These are phyloP conservation scores for Cladochytrium replicatum DNA, from an alignment of 192 early-diverging fungal species.

Conservation along the genomic window DNA sequence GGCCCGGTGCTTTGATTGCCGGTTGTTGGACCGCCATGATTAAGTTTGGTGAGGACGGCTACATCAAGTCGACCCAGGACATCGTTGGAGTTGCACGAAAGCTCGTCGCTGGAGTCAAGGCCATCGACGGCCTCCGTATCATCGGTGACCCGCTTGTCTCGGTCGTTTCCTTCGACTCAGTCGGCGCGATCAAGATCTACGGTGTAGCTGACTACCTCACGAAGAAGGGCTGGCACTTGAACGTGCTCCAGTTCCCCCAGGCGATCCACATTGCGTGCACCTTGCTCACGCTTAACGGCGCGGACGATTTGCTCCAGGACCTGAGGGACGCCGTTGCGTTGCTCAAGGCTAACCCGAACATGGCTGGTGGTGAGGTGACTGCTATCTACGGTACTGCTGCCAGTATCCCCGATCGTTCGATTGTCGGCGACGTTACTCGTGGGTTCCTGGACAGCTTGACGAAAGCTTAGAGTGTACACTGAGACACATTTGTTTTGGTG, in stretches of 20 bases:
- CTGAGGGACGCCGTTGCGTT: constrained; percentile 61
- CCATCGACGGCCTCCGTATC: constrained; percentile 48
- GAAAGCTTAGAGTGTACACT: too few relatives aligned
- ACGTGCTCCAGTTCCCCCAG: constrained; percentile 76
- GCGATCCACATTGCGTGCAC: constrained; percentile 89
- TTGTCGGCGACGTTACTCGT: constrained; percentile 75
- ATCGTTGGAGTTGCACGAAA: constrained; percentile 66
- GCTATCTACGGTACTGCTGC: constrained; percentile 92
- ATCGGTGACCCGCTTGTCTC: constrained; percentile 74
- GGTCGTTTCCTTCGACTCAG: constrained; percentile 75
- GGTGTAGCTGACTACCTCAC: constrained; percentile 76
- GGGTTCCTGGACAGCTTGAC: constrained; percentile 82
- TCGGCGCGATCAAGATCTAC: constrained; percentile 64
- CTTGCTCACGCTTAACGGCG: constrained; percentile 58
- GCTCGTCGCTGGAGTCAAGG: constrained; percentile 49
- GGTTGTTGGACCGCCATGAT: constrained; percentile 95
- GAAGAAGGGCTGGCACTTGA: constrained; percentile 75
- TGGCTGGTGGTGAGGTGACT: constrained; percentile 62
- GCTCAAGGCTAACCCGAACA: constrained; percentile 56
- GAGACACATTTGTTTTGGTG: too few relatives aligned
- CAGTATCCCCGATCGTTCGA: constrained; percentile 71
- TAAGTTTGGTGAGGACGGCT: constrained; percentile 77
- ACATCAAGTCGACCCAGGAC: constrained; percentile 66
- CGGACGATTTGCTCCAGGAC: constrained; percentile 66
- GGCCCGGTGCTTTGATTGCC: constrained; percentile 86